Evolutionary conservation across 108 stramenopile species (phyloP).

Genomic region (Stephanodiscus triporus): DNA sequence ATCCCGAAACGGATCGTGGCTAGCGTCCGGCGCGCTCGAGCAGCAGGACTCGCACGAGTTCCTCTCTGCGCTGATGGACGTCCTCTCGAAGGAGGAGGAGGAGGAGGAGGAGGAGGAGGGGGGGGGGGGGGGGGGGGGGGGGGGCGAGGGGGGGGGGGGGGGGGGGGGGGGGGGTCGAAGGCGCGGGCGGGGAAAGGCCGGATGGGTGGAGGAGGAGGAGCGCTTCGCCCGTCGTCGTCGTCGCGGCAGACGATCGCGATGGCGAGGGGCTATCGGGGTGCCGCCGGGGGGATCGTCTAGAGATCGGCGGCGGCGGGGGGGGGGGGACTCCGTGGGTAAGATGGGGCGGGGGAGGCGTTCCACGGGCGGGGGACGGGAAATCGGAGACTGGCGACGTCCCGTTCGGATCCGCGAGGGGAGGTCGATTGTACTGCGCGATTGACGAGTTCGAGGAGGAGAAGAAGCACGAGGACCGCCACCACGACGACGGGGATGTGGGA

Average conservation of each 20-base stretch:
- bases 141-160: neutral
- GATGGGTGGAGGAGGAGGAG: too few relatives aligned
- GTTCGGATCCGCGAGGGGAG: neutral
- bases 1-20: conserved; percentile 10
- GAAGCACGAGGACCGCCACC: conserved; percentile 50
- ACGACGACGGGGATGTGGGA: neutral
- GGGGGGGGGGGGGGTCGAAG: neutral
- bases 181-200: too few relatives aligned
- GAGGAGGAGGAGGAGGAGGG: neutral
- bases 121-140: conserved; percentile 14
- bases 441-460: conserved; percentile 47
- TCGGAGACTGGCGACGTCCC: too few relatives aligned
- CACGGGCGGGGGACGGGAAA: neutral
- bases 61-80: conserved; percentile 68
- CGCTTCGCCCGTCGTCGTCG: too few relatives aligned
- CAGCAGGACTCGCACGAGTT: conserved; percentile 90
- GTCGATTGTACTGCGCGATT: neutral
- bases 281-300: too few relatives aligned
- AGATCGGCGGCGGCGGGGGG: neutral
- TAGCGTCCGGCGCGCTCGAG: conserved; percentile 38
- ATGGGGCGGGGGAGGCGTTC: too few relatives aligned
- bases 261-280: too few relatives aligned
- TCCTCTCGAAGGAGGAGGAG: conserved; percentile 42
- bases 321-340: neutral
- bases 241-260: neutral